These are phyloP conservation scores for Coemansia sp. DNA, from an alignment of 192 early-diverging fungal genomes.

Conservation along the genomic window DNA sequence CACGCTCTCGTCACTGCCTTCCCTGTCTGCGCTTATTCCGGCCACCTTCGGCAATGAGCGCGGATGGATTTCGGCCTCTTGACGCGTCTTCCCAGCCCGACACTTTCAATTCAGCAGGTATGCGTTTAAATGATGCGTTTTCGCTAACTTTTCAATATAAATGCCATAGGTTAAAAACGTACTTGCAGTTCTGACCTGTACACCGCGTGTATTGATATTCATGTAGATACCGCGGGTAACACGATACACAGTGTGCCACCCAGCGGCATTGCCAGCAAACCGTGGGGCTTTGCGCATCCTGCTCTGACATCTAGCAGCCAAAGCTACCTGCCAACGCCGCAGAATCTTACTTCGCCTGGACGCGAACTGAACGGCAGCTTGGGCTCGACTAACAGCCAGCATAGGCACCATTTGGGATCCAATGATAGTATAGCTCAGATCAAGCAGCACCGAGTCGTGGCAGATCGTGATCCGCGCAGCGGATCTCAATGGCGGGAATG, in stretches of 20 bases:
- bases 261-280: slow-evolving; percentile 3
- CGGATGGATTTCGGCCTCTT: slow-evolving; percentile 33
- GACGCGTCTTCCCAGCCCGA: slow-evolving; percentile 25
- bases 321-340: slow-evolving; percentile 29
- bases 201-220: too few species aligned
- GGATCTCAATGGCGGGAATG: slow-evolving; percentile 21
- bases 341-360: slow-evolving; percentile 28
- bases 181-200: too few species aligned
- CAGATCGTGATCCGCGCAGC: slow-evolving; percentile 27
- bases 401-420: not conserved
- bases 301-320: not conserved
- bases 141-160: too few species aligned
- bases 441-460: not conserved
- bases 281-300: not conserved
- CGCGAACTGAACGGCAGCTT: slow-evolving; percentile 4
- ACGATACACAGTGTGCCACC: too few species aligned
- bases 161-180: too few species aligned
- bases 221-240: too few species aligned
- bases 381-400: not conserved
- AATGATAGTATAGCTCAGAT: not conserved
- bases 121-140: not conserved
- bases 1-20: not conserved
- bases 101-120: slow-evolving; percentile 18
- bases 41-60: slow-evolving; percentile 35
- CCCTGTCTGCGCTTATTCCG: not conserved